A percentile compares a stretch with the other conserved stretches of the same genome.
Conservation (phyloP, 108 stramenopile genomes). For the Pinguiococcus pyrenoidosus region DNA sequence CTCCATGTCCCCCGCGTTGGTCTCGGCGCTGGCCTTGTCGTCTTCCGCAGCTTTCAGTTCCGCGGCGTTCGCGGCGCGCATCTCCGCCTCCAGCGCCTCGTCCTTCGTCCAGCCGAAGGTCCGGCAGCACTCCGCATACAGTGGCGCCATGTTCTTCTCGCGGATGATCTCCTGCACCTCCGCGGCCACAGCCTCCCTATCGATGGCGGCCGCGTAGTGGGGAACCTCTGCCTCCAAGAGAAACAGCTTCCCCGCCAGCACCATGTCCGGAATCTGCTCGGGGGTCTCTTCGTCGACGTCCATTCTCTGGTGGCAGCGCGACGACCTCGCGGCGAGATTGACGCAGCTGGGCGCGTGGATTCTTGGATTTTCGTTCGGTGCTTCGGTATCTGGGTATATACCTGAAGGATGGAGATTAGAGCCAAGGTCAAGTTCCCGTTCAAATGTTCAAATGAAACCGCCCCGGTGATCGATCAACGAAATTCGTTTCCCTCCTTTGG, state of each 20-base stretch:
- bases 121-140: constrained; percentile 3
- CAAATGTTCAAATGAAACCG: no score
- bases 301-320: no score
- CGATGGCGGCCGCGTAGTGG: neutral
- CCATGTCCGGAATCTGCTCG: neutral
- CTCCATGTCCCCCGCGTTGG: constrained; percentile 92
- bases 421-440: no score
- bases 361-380: no score
- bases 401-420: no score
- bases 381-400: no score
- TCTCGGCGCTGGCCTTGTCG: constrained; percentile 51
- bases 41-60: constrained; percentile 7
- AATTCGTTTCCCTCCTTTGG: no score
- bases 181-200: neutral
- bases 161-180: neutral
- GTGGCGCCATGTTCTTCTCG: constrained; percentile 3
- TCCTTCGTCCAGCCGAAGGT: constrained; percentile 9
- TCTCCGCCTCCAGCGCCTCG: neutral
- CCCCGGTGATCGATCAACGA: no score
- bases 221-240: neutral
- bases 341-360: no score
- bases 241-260: neutral
- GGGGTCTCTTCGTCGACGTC: neutral
- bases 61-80: constrained; percentile 14
- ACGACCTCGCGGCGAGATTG: no score